Evolutionary conservation across 352 stramenopile genomes (phyloP).

Genomic region (Globisporangium viniferum): DNA sequence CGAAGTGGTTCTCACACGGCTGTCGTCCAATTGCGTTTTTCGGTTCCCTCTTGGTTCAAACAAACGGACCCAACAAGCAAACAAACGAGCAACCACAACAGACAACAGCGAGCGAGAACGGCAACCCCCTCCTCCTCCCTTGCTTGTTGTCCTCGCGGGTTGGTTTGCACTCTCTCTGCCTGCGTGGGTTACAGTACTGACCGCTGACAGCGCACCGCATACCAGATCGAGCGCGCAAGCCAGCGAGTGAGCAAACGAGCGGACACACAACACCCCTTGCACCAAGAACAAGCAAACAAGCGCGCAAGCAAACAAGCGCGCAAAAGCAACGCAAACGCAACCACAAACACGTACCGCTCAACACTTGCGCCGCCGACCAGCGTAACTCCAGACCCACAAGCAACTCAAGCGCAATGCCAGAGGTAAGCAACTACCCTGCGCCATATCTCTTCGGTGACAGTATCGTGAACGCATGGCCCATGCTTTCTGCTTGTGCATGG

Average conservation of each 20-base stretch:
- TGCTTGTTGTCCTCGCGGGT: background rate
- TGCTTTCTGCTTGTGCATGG: background rate
- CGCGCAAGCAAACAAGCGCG: background rate
- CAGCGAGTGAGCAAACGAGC: background rate
- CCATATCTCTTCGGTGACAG: background rate
- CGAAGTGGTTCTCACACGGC: background rate
- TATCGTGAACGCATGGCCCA: background rate
- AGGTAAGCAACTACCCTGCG: conserved; percentile 23
- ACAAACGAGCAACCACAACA: background rate
- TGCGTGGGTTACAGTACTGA: conserved; percentile 9
- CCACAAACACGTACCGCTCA: background rate
- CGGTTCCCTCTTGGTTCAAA: conserved; percentile 9
- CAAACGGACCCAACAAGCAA: conserved; percentile 8
- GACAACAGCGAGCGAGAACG: conserved; percentile 4
- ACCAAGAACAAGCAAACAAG: background rate
- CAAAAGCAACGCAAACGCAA: background rate
- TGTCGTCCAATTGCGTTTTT: conserved; percentile 13
- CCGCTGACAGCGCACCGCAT: background rate
- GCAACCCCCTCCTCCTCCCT: background rate
- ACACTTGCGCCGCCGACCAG: background rate
- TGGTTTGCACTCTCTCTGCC: background rate
- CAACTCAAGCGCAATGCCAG: conserved; percentile 23
- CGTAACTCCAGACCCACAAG: background rate
- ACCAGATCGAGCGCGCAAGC: background rate
- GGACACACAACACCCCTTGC: background rate